phyloP scores from a whole-genome alignment of 345 rosid genomes.

The Boechera retrofracta region DNA sequence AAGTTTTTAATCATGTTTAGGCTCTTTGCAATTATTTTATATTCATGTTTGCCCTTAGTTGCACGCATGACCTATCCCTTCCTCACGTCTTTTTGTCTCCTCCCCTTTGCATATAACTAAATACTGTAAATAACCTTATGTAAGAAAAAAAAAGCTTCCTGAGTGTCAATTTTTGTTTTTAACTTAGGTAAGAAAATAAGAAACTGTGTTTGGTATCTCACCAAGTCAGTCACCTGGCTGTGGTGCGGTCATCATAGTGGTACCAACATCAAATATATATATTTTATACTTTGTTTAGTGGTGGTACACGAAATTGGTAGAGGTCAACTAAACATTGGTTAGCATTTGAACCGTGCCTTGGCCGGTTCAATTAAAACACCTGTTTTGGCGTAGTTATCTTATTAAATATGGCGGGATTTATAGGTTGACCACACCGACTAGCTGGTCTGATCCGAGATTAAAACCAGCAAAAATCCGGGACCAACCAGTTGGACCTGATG shows the following conservation, averaged over 20 bases:
- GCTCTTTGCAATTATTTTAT: neutral
- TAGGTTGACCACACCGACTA: neutral
- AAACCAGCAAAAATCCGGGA: no score
- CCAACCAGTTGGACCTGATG: no score
- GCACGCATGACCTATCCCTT: conserved; percentile 41
- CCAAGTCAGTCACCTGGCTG: neutral
- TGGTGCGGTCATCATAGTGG: no score
- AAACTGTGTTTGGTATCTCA: neutral
- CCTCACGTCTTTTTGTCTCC: conserved; percentile 47
- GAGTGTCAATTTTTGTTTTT: neutral
- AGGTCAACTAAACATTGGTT: neutral
- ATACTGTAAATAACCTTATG: neutral
- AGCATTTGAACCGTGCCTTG: neutral
- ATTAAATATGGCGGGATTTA: neutral
- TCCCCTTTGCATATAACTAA: neutral
- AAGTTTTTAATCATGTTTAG: neutral
- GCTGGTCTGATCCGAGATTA: neutral
- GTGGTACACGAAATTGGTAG: neutral
- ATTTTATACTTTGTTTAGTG: neutral
- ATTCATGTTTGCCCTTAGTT: conserved; percentile 30
- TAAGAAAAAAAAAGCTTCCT: neutral
- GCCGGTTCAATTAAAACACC: neutral
- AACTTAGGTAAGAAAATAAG: neutral
- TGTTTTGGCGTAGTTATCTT: neutral
- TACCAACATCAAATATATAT: no score